Conservation (phyloP, 1,284 basidiomycete species). For the Boletus nobilissimus region DNA sequence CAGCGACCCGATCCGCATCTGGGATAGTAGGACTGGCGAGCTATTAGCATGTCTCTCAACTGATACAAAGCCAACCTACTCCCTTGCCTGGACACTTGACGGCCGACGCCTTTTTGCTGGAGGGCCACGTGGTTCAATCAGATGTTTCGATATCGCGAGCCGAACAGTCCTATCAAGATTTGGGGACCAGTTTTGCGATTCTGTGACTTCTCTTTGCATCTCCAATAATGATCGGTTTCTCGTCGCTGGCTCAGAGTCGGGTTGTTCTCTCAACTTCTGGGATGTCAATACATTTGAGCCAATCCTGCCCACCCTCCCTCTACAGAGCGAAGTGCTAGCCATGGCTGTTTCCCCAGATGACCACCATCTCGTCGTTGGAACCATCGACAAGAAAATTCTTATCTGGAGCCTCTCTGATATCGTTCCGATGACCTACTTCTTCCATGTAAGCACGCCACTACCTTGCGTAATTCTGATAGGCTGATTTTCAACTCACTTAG, state of each 20-base stretch:
- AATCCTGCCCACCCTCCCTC: not conserved
- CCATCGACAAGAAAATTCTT: not conserved
- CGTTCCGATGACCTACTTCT: slow-evolving; percentile 3
- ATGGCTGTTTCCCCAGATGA: slow-evolving; percentile 18
- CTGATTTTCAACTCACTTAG: not conserved
- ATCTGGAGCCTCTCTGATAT: slow-evolving; percentile 2
- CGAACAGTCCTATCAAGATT: not conserved
- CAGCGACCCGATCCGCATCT: slow-evolving; percentile 21
- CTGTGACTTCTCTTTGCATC: slow-evolving; percentile 16
- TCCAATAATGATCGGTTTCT: slow-evolving; percentile 22
- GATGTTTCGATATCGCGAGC: slow-evolving; percentile 10
- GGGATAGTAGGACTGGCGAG: slow-evolving; percentile 25
- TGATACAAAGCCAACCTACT: slow-evolving; percentile 8
- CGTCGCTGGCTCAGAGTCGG: slow-evolving; percentile 13
- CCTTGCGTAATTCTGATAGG: not conserved
- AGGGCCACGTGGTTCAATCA: slow-evolving; percentile 13
- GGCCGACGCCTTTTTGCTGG: slow-evolving; percentile 19
- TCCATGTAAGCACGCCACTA: not conserved
- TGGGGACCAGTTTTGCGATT: not conserved
- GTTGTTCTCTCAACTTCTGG: slow-evolving; percentile 17
- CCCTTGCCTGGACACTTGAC: slow-evolving; percentile 12
- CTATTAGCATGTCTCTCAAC: slow-evolving; percentile 7
- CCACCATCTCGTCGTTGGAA: not conserved
- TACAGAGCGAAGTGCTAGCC: not conserved
- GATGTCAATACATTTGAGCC: slow-evolving; percentile 5